phyloP scores from a whole-genome alignment of 2,329 filamentous ascomycete genomes.

The Cercospora sp. region DNA sequence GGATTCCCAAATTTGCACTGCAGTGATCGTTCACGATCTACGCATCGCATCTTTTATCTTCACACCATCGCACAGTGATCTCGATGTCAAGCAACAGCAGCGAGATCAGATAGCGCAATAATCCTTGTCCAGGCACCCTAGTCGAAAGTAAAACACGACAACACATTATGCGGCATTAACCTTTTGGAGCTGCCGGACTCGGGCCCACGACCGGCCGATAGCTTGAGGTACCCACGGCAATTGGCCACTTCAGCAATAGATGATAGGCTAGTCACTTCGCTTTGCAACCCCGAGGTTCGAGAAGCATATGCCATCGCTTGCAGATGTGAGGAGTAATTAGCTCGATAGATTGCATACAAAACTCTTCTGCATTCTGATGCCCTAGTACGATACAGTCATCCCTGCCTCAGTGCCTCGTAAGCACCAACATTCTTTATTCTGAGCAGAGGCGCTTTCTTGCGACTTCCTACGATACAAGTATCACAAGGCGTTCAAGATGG shows the following conservation, averaged over 20 bases:
- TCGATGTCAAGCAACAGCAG: background rate
- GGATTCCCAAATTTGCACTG: background rate
- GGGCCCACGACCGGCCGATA: background rate
- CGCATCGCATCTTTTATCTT: background rate
- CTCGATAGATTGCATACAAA: background rate
- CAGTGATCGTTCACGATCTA: background rate
- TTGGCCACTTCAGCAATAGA: background rate
- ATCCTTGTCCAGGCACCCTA: background rate
- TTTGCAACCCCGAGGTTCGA: background rate
- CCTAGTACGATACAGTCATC: background rate
- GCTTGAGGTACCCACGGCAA: background rate
- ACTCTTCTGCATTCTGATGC: background rate
- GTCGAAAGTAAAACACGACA: background rate
- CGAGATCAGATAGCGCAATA: background rate
- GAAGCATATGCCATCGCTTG: background rate
- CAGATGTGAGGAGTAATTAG: background rate
- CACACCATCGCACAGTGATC: background rate
- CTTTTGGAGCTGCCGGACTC: conserved; percentile 1
- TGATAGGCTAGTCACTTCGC: background rate
- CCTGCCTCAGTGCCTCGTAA: background rate
- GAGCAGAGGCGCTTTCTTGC: background rate
- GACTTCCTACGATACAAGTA: background rate
- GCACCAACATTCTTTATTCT: background rate
- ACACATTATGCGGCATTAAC: background rate
- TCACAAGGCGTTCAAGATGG: conserved; percentile 10